Percentiles rank a stretch among this genome's conserved stretches.
phyloP scores from a whole-genome alignment of 148 eudicot genomes.

The Camellia granthamiana region DNA sequence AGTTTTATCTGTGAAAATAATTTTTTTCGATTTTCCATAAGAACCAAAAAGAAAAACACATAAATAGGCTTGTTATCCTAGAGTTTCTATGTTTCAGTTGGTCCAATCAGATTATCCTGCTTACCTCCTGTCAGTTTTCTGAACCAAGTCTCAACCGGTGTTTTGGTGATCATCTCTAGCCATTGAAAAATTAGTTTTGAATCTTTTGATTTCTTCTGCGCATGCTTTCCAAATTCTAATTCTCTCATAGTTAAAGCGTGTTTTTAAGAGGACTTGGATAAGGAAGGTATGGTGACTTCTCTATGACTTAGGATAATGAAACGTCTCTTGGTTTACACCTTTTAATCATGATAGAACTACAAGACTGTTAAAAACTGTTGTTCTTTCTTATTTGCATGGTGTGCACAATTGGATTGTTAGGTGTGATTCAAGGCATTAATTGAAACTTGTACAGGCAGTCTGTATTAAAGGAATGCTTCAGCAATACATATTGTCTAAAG shows the following conservation, averaged over 20 bases:
- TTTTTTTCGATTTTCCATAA: not conserved
- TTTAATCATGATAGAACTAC: not conserved
- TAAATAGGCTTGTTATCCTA: not conserved
- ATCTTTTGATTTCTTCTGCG: not conserved
- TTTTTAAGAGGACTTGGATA: not conserved
- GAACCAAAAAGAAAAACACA: not conserved
- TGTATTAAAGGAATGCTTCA: not conserved
- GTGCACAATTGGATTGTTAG: not conserved
- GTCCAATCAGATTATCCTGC: slow-evolving; percentile 1
- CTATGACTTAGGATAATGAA: not conserved
- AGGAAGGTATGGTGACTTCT: not conserved
- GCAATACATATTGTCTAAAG: not conserved
- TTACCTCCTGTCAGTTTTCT: not conserved
- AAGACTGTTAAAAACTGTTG: not conserved
- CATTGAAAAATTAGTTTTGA: not conserved
- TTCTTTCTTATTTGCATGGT: not conserved
- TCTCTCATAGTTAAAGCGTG: not conserved
- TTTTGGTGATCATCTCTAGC: not conserved
- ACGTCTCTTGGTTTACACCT: not conserved
- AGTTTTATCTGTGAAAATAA: not conserved
- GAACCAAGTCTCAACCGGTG: not conserved
- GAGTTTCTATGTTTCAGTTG: not conserved
- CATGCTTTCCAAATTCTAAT: not conserved
- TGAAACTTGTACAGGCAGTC: not conserved
- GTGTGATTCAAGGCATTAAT: not conserved